phyloP scores from a whole-genome alignment of 1,284 basidiomycete genomes.

The Vanrija pseudolonga region DNA sequence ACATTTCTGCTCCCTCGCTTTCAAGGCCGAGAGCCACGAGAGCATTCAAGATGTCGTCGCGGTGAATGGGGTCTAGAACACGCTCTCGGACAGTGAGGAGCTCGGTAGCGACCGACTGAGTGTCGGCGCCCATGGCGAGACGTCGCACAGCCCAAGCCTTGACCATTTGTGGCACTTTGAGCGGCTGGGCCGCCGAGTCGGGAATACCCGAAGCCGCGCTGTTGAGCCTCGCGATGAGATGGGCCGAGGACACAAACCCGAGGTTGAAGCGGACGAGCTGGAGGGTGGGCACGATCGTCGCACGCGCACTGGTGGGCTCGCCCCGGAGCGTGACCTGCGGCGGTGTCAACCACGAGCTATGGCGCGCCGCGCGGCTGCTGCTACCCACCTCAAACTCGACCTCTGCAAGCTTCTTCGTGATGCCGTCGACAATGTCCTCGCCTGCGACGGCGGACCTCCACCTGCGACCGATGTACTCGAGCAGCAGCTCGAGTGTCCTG shows the following conservation, averaged over 20 bases:
- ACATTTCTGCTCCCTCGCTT: not conserved
- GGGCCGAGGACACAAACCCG: constrained; percentile 27
- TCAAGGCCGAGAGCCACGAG: constrained; percentile 12
- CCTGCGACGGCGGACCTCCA: constrained; percentile 20
- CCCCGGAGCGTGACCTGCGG: constrained; percentile 24
- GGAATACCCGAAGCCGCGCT: not conserved
- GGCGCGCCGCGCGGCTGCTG: too few species aligned
- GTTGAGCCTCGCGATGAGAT: constrained; percentile 28
- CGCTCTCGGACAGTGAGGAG: constrained; percentile 9
- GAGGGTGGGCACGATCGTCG: constrained; percentile 23
- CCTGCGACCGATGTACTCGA: constrained; percentile 32
- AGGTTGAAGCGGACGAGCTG: constrained; percentile 28
- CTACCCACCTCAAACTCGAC: constrained; percentile 35
- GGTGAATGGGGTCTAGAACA: not conserved
- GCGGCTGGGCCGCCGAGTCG: too few species aligned
- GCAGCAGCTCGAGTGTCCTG: constrained; percentile 23
- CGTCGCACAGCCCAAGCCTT: constrained; percentile 25
- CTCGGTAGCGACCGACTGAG: constrained; percentile 11
- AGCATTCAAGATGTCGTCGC: constrained; percentile 4
- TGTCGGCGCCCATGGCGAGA: constrained; percentile 18
- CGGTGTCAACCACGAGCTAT: not conserved
- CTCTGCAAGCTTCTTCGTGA: constrained; percentile 40
- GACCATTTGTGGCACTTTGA: not conserved
- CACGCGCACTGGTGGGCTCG: constrained; percentile 9
- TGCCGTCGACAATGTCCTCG: constrained; percentile 22